phyloP scores from a whole-genome alignment of 805 yeast species.

The Grigorovia yakushimaensis region DNA sequence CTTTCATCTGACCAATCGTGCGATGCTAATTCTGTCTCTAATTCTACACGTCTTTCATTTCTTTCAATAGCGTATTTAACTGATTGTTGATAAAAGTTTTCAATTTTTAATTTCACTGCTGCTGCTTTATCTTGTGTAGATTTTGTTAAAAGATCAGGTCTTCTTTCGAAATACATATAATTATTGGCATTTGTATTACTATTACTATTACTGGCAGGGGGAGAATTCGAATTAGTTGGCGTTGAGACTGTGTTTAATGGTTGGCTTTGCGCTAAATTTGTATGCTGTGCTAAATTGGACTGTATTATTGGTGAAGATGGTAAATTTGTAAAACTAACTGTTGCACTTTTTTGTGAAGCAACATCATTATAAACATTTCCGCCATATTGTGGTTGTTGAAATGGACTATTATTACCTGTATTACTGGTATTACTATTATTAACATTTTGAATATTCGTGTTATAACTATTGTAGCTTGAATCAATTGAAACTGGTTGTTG shows the following conservation, averaged over 20 bases:
- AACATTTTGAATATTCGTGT: neutral
- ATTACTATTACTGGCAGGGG: neutral
- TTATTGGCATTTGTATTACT: slow-evolving; percentile 24
- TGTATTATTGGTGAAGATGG: slow-evolving; percentile 17
- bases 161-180: slow-evolving; percentile 68
- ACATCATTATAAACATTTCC: slow-evolving; percentile 4
- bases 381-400: slow-evolving; percentile 19
- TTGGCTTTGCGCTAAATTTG: slow-evolving; percentile 7
- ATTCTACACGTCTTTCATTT: slow-evolving; percentile 80
- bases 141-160: slow-evolving; percentile 70
- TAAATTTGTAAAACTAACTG: slow-evolving; percentile 14
- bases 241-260: neutral
- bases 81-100: slow-evolving; percentile 75
- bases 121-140: slow-evolving; percentile 75
- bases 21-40: slow-evolving; percentile 58
- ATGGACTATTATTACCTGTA: slow-evolving; percentile 20
- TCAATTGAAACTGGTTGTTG: slow-evolving; percentile 5
- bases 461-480: neutral
- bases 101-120: slow-evolving; percentile 70
- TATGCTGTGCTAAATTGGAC: slow-evolving; percentile 14
- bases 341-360: slow-evolving; percentile 17
- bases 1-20: slow-evolving; percentile 82
- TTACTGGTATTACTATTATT: slow-evolving; percentile 3
- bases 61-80: slow-evolving; percentile 91
- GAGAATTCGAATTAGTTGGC: neutral